phyloP scores from a whole-genome alignment of 2,329 filamentous ascomycete genomes.

The Mycocentrospora acerina region DNA sequence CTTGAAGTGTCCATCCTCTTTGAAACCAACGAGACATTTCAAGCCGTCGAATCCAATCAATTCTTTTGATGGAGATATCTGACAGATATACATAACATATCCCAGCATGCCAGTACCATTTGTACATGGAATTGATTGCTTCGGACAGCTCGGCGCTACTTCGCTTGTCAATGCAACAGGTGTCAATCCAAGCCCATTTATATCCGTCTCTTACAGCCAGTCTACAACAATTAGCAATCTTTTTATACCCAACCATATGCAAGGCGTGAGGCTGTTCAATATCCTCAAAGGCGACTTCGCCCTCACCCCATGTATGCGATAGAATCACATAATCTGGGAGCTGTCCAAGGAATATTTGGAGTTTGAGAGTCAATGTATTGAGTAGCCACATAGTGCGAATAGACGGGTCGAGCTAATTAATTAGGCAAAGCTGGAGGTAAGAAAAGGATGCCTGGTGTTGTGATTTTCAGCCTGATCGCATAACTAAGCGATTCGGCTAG shows the following conservation, averaged over 20 bases:
- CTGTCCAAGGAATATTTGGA: neutral
- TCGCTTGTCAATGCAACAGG: slow-evolving; percentile 2
- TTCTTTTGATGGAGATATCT: neutral
- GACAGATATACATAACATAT: neutral
- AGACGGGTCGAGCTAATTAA: too few relatives aligned
- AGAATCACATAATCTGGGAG: neutral
- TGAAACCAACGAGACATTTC: neutral
- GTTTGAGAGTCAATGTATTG: neutral
- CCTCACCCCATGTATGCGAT: neutral
- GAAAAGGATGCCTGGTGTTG: too few relatives aligned
- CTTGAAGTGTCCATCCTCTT: neutral
- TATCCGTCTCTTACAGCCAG: neutral
- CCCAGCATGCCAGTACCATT: neutral
- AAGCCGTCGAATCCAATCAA: too few relatives aligned
- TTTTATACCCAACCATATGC: neutral
- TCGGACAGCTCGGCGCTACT: slow-evolving; percentile 1
- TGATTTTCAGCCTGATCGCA: too few relatives aligned
- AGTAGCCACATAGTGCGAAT: slow-evolving; percentile 1
- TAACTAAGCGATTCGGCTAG: too few relatives aligned
- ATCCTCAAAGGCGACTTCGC: neutral
- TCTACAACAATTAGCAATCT: neutral
- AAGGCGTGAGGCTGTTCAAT: neutral
- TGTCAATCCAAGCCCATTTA: slow-evolving; percentile 3
- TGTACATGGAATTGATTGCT: slow-evolving; percentile 3
- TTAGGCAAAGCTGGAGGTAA: too few relatives aligned